Evolutionary conservation across 352 stramenopile species (phyloP), one percentile per base, ranked within the genome.

Genomic region (Aphanomyces euteiches): DNA sequence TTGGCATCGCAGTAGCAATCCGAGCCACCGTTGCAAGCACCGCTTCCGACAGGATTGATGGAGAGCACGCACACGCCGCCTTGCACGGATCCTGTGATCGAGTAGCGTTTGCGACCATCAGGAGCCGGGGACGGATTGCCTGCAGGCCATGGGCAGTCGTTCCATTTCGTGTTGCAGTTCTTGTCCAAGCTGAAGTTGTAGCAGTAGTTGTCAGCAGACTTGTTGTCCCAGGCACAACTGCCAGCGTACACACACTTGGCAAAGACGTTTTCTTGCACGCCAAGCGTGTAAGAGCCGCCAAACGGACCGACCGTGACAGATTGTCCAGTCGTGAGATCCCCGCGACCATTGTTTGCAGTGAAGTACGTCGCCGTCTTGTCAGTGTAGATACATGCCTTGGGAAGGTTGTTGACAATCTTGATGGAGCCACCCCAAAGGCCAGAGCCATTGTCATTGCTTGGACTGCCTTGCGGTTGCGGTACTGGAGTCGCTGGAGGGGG

Each of bases 111-210:
- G 50, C 50, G 50, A 12, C 50, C 50, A 58, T 58, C 50, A 21
- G 50, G 50, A 8, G 50, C 50, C 15, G 50, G 50, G 15, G 50
- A 58, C 50, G 21, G 50, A 10, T 58, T 19, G 50, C 50, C 50
- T 21, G 50, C 15, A 19, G 50, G 50, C 15, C 21, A 58, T 36
- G 50, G 50, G 50, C 50, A 58, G 50, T 58, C 50, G 3, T 58
- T 58, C 50, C 50, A 58, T 21, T 58, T 58, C 2, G 21, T 36
- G 50, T 7, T 12, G 50, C 50, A 58, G 7, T 8, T 58, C 50
- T 58, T 19, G 50, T 58, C 50, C 15, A 58, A 17, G 50, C 50
- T 58, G 15, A 58, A 58, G 50, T 58, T 58, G 50, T 58, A 58
- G 50, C 50, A 58, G 17, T 58, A 58, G 50, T 58, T 58, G 50